A percentile compares a stretch with the other conserved stretches of the same genome.
These are phyloP conservation scores for Bipolaris cookei DNA, from an alignment of 2,329 filamentous ascomycete genomes.

Conservation along the genomic window DNA sequence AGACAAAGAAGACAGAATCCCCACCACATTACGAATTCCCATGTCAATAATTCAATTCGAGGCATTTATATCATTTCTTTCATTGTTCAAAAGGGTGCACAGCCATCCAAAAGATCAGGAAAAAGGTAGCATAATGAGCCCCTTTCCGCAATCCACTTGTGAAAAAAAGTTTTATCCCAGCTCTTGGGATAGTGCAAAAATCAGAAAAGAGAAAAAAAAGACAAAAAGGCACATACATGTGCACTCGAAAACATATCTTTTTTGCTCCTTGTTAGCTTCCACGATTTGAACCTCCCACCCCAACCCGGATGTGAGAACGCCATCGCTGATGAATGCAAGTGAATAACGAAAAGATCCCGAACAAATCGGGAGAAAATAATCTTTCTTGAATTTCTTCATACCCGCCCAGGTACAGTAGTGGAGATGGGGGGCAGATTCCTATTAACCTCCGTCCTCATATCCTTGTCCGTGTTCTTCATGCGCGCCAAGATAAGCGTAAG, in stretches of 20 bases:
- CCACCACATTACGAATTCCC: no score
- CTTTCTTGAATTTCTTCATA: not conserved
- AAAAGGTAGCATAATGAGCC: not conserved
- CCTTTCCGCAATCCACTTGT: not conserved
- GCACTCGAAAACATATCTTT: not conserved
- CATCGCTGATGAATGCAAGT: slow-evolving; percentile 28
- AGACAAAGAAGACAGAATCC: no score
- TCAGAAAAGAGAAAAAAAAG: not conserved
- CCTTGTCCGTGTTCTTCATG: slow-evolving; percentile 40
- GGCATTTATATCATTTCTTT: no score
- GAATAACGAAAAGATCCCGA: not conserved
- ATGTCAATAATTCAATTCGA: no score
- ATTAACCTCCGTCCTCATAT: slow-evolving; percentile 25
- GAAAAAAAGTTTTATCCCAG: slow-evolving; percentile 19
- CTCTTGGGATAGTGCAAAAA: slow-evolving; percentile 30
- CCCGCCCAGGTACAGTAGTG: slow-evolving; percentile 10
- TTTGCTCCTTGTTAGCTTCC: not conserved
- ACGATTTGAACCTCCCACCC: not conserved
- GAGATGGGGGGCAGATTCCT: slow-evolving; percentile 9
- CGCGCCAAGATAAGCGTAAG: slow-evolving; percentile 40
- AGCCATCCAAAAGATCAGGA: not conserved
- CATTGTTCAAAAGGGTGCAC: no score
- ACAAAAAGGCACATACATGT: slow-evolving; percentile 1
- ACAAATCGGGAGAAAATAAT: not conserved
- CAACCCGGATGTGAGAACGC: slow-evolving; percentile 19